These are phyloP conservation scores for Fonsecaea monophora DNA, from an alignment of 2,329 filamentous ascomycete genomes.

Conservation along the genomic window DNA sequence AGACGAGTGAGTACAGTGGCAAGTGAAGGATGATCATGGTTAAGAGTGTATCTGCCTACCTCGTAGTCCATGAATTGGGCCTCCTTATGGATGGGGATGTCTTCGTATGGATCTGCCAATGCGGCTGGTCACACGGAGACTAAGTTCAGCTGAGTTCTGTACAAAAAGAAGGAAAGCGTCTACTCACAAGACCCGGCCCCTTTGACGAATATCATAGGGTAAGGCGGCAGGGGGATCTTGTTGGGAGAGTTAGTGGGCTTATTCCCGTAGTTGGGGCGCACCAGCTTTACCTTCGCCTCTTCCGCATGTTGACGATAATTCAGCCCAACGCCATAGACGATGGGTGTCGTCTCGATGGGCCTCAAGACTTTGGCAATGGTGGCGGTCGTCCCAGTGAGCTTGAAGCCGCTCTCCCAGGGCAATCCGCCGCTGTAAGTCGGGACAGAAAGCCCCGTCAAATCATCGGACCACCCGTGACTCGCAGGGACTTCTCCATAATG, in stretches of 20 bases:
- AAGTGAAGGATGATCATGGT: conserved; percentile 5
- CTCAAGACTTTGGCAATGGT: conserved; percentile 1
- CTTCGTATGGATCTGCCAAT: conserved; percentile 43
- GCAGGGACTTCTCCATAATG: conserved; percentile 10
- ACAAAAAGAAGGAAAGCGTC: not conserved
- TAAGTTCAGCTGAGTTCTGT: not conserved
- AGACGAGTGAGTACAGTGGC: not conserved
- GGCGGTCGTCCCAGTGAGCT: conserved; percentile 2
- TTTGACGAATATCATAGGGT: conserved; percentile 44
- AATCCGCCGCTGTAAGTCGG: conserved; percentile 1
- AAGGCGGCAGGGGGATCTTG: conserved; percentile 12
- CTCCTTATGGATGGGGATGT: conserved; percentile 33
- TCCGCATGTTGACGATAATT: conserved; percentile 20
- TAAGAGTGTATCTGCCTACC: not conserved
- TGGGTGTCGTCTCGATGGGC: conserved; percentile 1
- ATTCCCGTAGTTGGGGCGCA: not conserved
- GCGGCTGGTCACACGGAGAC: conserved; percentile 31
- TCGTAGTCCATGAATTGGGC: conserved; percentile 22
- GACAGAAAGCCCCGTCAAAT: conserved; percentile 6
- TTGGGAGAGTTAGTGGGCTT: not conserved
- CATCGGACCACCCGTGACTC: not conserved
- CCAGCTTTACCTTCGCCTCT: conserved; percentile 5
- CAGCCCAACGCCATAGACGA: conserved; percentile 13
- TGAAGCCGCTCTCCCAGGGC: conserved; percentile 5
- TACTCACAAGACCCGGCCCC: conserved; percentile 38